Base-by-base conservation (phyloP, 345 rosid species). In the Pistacia atlantica region DNA sequence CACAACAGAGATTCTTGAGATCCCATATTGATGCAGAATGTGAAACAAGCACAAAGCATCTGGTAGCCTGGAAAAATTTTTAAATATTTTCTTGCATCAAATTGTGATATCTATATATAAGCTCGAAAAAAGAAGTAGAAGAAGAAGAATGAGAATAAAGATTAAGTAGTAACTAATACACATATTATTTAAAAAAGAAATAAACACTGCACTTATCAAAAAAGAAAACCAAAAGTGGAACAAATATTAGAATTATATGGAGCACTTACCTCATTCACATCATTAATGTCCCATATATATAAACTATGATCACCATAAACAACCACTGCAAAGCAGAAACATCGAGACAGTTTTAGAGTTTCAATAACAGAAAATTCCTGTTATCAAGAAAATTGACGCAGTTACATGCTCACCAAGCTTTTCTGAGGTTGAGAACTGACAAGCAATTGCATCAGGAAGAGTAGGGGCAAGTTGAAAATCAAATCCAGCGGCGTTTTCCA, bases 1-100 rank as follows among this genome's bases (percentile, higher is more conserved):
- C 97, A 76, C 97, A 91, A 73, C 89, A 87, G 75, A 93, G 92
- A 83, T 89, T 93, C 84, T 89, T 89, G 74, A 91, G 80, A 82
- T 93, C 97, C 97, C 92, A 87, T 80, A 93, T 91, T 72, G 93
- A 86, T 11, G 91, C 92, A 20, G 95, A 84, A 77, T 91, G 98
- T 67, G 97, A 91, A 80, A 85, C 81, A 78, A 91, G 86, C 84
- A 85, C 85, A 66, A 83, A 88, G 54, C 86, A 82, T 83, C 93
- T 88, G 38, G 87, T 85, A 77, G 91, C 90, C 98, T 93, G 84
- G 33, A 73, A 81, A 57, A 42, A 20, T 73, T 74, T 66, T 81
- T 71, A 69, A 75, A 67, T 11, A 8, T 68, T 80, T 16, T 46
- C 71, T 72, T 81, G 74, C 51, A 65, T 77, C 76, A 59, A 65